Percentiles rank a stretch among this genome's conserved stretches.
These are phyloP conservation scores for Didymella exigua DNA, from an alignment of 2,329 filamentous ascomycete genomes.

Conservation along the genomic window DNA sequence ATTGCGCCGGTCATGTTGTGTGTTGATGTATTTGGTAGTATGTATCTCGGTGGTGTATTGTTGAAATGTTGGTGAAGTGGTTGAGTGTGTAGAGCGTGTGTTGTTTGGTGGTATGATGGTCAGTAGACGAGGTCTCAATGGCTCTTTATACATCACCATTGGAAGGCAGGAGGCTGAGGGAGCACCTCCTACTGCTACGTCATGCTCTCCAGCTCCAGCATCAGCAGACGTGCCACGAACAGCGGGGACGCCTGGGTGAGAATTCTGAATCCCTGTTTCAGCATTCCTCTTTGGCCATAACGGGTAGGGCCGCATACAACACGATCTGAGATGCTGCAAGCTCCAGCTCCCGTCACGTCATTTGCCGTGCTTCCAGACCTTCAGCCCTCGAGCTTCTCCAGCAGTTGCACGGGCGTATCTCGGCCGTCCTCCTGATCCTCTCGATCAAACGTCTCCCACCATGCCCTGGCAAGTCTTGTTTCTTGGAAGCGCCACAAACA, in stretches of 20 bases:
- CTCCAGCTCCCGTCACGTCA: constrained; percentile 20
- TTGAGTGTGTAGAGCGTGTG: constrained; percentile 16
- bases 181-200: constrained; percentile 26
- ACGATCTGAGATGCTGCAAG: constrained; percentile 20
- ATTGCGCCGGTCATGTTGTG: constrained; percentile 37
- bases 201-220: constrained; percentile 20
- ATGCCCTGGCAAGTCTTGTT: constrained; percentile 7
- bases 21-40: constrained; percentile 15
- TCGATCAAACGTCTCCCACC: constrained; percentile 2
- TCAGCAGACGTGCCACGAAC: constrained; percentile 29
- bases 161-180: constrained; percentile 14
- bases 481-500: constrained; percentile 20
- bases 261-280: constrained; percentile 27
- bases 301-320: constrained; percentile 20
- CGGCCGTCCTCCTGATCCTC: not conserved
- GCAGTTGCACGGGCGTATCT: constrained; percentile 1
- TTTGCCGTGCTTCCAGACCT: constrained; percentile 14
- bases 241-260: constrained; percentile 7
- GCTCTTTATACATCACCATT: constrained; percentile 25
- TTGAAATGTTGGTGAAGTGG: constrained; percentile 2
- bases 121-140: constrained; percentile 4
- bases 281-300: constrained; percentile 16
- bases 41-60: constrained; percentile 8
- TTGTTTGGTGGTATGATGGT: constrained; percentile 18
- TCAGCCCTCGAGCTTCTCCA: constrained; percentile 9